phyloP scores from a whole-genome alignment of 306 rosid genomes.

The Sphenostylis stenocarpa region DNA sequence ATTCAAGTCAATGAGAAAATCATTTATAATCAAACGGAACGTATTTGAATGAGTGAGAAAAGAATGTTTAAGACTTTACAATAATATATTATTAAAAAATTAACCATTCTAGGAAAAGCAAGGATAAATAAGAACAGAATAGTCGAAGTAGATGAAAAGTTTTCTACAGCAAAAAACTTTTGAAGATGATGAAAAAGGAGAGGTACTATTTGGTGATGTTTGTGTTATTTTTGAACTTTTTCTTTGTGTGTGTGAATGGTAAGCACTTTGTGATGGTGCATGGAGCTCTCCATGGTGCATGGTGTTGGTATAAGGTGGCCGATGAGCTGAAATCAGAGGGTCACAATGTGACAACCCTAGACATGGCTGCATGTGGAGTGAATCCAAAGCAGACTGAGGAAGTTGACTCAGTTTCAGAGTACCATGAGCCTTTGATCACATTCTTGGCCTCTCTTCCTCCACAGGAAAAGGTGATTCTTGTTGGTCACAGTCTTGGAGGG shows the following conservation, averaged over 20 bases:
- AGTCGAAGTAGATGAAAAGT: background rate
- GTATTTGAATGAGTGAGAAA: background rate
- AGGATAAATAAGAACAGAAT: too few species aligned
- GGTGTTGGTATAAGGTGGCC: conserved; percentile 57
- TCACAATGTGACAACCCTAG: conserved; percentile 43
- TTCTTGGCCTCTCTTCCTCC: conserved; percentile 5
- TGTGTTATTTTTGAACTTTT: background rate
- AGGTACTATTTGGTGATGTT: background rate
- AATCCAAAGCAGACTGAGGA: conserved; percentile 34
- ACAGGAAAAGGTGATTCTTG: background rate
- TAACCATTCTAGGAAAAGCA: background rate
- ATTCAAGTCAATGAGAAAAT: too few species aligned
- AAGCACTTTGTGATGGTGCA: conserved; percentile 48
- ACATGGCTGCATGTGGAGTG: conserved; percentile 47
- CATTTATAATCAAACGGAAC: too few species aligned
- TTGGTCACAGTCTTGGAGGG: conserved; percentile 20
- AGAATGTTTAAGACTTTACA: too few species aligned
- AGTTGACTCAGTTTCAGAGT: conserved; percentile 20
- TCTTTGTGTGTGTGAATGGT: background rate
- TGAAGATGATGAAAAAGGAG: background rate
- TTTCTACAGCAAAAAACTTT: background rate
- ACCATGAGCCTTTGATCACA: background rate
- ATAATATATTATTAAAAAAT: background rate
- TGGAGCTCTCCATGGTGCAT: conserved; percentile 48
- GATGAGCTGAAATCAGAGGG: conserved; percentile 31